These are phyloP conservation scores for Ustilago sp. DNA, from an alignment of 1,284 basidiomycete species.

Conservation along the genomic window DNA sequence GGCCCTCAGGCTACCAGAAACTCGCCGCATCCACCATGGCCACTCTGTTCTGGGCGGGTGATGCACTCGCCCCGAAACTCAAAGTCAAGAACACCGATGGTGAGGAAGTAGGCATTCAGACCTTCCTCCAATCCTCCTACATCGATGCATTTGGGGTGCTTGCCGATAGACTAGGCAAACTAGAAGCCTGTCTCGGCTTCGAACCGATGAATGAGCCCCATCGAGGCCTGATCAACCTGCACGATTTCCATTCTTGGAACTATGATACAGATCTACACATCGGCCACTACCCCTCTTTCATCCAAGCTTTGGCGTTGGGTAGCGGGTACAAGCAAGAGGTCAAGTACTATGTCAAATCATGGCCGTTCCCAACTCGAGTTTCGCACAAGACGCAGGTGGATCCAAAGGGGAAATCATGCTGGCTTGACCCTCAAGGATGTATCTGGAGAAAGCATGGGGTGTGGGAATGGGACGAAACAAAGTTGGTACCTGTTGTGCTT, in stretches of 20 bases:
- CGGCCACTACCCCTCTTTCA: conserved; percentile 74
- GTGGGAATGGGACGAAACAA: conserved; percentile 86
- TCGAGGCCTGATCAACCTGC: conserved; percentile 85
- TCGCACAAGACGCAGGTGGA: conserved; percentile 56
- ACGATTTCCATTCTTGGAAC: conserved; percentile 85
- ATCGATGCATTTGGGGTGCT: conserved; percentile 81
- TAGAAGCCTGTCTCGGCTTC: conserved; percentile 87
- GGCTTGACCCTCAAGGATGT: conserved; percentile 71
- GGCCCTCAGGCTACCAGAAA: conserved; percentile 69
- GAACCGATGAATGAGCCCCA: conserved; percentile 96
- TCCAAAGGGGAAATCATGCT: conserved; percentile 53
- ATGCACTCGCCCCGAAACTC: conserved; percentile 81
- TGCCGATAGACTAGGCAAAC: conserved; percentile 77
- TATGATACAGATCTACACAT: conserved; percentile 93
- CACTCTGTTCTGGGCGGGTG: conserved; percentile 68
- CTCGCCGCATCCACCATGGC: conserved; percentile 70
- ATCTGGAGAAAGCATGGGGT: conserved; percentile 92
- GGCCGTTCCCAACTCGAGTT: conserved; percentile 64
- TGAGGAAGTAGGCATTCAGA: conserved; percentile 74
- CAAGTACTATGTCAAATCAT: conserved; percentile 72
- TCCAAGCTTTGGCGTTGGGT: conserved; percentile 63
- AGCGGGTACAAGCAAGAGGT: conserved; percentile 69
- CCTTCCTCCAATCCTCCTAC: conserved; percentile 85
- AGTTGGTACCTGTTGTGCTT: conserved; percentile 79
- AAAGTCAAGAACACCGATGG: conserved; percentile 14